Percentiles rank a stretch among this genome's conserved stretches.
Evolutionary conservation across 805 yeast species (phyloP).

Genomic region (Torulaspora gathmanii): DNA sequence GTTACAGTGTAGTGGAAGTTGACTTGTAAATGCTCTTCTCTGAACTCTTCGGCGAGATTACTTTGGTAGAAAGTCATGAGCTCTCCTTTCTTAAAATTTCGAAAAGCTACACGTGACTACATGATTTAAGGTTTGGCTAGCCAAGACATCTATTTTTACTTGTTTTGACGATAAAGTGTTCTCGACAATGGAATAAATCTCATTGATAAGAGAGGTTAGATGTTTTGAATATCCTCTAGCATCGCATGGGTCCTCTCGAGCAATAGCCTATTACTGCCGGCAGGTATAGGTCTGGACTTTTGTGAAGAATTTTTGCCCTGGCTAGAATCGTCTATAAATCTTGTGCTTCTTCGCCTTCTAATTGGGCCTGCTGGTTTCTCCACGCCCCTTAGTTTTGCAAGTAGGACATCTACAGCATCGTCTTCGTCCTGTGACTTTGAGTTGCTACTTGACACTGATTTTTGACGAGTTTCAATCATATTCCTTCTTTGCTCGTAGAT

Average conservation of each 20-base stretch:
- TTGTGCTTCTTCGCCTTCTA: constrained; percentile 22
- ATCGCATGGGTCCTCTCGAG: constrained; percentile 30
- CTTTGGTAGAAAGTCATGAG: neutral
- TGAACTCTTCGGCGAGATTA: neutral
- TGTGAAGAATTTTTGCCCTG: neutral
- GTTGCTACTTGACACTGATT: constrained; percentile 1
- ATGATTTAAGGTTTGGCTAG: neutral
- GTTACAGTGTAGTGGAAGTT: neutral
- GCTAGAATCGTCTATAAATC: constrained; percentile 7
- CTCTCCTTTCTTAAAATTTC: neutral
- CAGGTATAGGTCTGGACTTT: constrained; percentile 1
- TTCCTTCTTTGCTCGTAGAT: constrained; percentile 61
- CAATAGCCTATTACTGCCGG: constrained; percentile 12
- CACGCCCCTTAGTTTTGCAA: constrained; percentile 28
- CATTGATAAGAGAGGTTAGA: constrained; percentile 8
- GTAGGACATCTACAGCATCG: constrained; percentile 27
- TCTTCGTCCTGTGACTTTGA: constrained; percentile 10
- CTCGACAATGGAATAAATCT: neutral
- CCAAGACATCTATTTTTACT: neutral
- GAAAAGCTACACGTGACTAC: neutral
- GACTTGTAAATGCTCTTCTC: neutral
- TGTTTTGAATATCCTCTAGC: constrained; percentile 29
- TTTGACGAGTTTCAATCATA: constrained; percentile 34
- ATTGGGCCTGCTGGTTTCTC: constrained; percentile 16
- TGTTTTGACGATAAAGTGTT: neutral